Evolutionary conservation across 2,329 filamentous ascomycete species (phyloP), one percentile per base, ranked within the genome.

Genomic region (Amphichorda felina): DNA sequence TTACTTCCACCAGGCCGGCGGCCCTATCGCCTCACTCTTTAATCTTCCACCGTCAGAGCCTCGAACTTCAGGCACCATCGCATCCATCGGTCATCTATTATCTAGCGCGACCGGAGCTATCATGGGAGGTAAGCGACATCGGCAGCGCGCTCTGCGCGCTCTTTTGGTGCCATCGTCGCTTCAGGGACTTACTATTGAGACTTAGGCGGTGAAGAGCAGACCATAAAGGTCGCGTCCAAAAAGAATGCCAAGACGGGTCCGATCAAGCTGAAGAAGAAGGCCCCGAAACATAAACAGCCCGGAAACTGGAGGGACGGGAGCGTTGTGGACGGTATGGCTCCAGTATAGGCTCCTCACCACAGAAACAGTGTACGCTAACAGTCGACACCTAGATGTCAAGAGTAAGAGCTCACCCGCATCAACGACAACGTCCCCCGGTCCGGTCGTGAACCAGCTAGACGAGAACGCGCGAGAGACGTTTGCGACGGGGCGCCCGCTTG

Each of bases 391-490:
- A 66, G 68, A 75, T 38, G 68, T 72, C 15, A 78, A 75, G 48
- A 77, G 72, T 50, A 39, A 39, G 34, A 26, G 26, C 8, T 38
- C 30, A 14, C 29, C 66, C 10, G 53, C 60, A 14, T 53, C 60
- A 7, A 56, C 60, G 6, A 62, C 59, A 4, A 47, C 61, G 4
- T 68, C 71, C 4, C 72, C 71, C 1, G 64, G 65, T 4, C 70
- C 74, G 1, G 62, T 76, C 2, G 68, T 78, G 14, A 79, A 78
- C 49, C 72, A 75, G 36, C 71, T 94, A 35, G 84, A 93, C 48
- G 79, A 87, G 40, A 74, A 68, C 41, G 77, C 83, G 11, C 74
- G 82, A 46, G 77, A 85, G 40, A 82, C 82, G 4, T 95, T 95
- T 56, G 69, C 77, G 4, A 88, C 80, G 32, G 85, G 86, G 41